Evolutionary conservation across 2,329 filamentous ascomycete species (phyloP).

Genomic region (Kalmusia sp.): DNA sequence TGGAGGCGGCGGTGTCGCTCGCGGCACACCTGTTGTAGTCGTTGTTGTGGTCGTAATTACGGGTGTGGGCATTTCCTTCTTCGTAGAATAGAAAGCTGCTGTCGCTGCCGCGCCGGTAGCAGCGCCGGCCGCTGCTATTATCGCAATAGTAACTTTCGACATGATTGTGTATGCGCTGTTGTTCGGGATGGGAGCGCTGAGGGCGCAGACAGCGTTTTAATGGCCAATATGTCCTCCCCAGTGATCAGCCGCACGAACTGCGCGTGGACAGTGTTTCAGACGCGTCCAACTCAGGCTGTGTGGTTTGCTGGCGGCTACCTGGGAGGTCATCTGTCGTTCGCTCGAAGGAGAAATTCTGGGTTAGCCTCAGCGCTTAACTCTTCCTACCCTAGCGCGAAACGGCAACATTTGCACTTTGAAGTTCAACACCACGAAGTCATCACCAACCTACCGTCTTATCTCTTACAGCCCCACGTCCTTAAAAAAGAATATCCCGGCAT

Average conservation of each 20-base stretch:
- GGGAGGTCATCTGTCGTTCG: conserved; percentile 36
- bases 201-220: conserved; percentile 21
- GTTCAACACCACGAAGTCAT: conserved; percentile 16
- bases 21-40: conserved; percentile 35
- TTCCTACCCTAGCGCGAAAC: conserved; percentile 18
- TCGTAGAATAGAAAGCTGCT: conserved; percentile 52
- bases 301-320: conserved; percentile 38
- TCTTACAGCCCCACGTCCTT: not conserved
- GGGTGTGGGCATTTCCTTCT: conserved; percentile 38
- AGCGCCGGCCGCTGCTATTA: conserved; percentile 57
- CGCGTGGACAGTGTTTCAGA: conserved; percentile 46
- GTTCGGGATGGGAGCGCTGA: not conserved
- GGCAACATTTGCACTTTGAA: conserved; percentile 13
- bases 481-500: not conserved
- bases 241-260: conserved; percentile 36
- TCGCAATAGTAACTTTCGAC: conserved; percentile 59
- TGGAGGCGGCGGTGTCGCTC: conserved; percentile 29
- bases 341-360: conserved; percentile 23
- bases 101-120: conserved; percentile 58
- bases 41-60: conserved; percentile 46
- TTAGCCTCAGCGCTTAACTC: conserved; percentile 20
- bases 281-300: conserved; percentile 38
- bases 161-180: conserved; percentile 37
- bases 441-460: conserved; percentile 2
- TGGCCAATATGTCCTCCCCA: conserved; percentile 9